phyloP scores from a whole-genome alignment of 192 early-diverging fungal genomes.

The Backusella liffmaniae region DNA sequence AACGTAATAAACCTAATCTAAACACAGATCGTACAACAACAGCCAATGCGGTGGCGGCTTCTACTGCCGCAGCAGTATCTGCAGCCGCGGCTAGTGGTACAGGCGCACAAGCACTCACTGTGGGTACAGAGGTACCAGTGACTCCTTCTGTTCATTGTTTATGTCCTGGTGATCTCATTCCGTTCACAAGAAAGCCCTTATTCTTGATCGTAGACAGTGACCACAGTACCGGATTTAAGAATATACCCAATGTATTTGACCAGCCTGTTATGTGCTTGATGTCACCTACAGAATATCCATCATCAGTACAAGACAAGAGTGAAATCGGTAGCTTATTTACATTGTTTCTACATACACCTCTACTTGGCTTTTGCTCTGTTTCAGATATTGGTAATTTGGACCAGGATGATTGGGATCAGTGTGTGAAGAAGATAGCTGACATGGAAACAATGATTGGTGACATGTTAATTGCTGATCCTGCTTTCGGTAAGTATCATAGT shows the following conservation, averaged over 20 bases:
- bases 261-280: slow-evolving; percentile 85
- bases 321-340: slow-evolving; percentile 92
- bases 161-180: slow-evolving; percentile 88
- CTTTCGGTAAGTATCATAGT: slow-evolving; percentile 15
- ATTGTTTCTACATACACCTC: slow-evolving; percentile 87
- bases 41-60: not conserved
- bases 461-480: slow-evolving; percentile 36
- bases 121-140: not conserved
- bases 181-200: slow-evolving; percentile 93
- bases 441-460: slow-evolving; percentile 57
- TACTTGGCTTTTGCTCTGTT: slow-evolving; percentile 87
- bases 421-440: slow-evolving; percentile 49
- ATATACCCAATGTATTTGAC: slow-evolving; percentile 84
- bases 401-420: slow-evolving; percentile 69
- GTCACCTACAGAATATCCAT: slow-evolving; percentile 87
- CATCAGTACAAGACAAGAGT: slow-evolving; percentile 66
- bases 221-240: slow-evolving; percentile 81
- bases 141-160: slow-evolving; percentile 63
- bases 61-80: not conserved
- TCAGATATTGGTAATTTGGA: slow-evolving; percentile 63
- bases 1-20: slow-evolving; percentile 54
- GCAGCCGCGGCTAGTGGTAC: not conserved
- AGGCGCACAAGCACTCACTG: not conserved
- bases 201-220: slow-evolving; percentile 94
- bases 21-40: slow-evolving; percentile 35